These are phyloP conservation scores for Phytophthora pinifolia DNA, from an alignment of 352 stramenopile genomes.

Conservation along the genomic window DNA sequence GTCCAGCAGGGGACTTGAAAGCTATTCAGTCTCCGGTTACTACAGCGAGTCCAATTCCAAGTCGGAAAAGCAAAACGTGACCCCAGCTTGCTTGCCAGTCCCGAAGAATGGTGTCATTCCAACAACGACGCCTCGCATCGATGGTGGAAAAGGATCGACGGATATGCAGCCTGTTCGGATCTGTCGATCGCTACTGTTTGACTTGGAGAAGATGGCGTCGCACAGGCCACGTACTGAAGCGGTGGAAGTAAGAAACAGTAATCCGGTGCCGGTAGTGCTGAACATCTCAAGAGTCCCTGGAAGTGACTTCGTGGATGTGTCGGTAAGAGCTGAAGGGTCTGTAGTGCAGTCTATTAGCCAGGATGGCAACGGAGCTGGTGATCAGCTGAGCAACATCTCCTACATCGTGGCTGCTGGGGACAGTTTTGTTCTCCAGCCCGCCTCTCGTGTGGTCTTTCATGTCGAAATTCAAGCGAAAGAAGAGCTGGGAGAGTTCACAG, in stretches of 20 bases:
- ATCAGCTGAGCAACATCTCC: background rate
- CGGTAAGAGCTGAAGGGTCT: constrained; percentile 22
- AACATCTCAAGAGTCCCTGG: constrained; percentile 18
- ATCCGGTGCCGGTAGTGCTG: constrained; percentile 40
- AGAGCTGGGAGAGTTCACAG: constrained; percentile 25
- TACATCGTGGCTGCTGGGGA: constrained; percentile 13
- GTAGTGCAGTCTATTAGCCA: background rate
- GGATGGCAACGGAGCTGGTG: background rate
- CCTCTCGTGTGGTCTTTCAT: constrained; percentile 27
- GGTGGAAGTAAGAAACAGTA: constrained; percentile 50
- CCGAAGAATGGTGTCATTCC: constrained; percentile 16
- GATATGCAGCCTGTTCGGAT: constrained; percentile 21
- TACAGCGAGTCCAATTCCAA: constrained; percentile 2
- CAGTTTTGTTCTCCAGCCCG: constrained; percentile 32
- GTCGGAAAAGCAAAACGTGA: constrained; percentile 4
- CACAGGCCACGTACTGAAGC: constrained; percentile 27
- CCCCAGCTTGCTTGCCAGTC: constrained; percentile 14
- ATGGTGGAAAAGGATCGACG: constrained; percentile 11
- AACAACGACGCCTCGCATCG: constrained; percentile 11
- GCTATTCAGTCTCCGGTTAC: constrained; percentile 25
- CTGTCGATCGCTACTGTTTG: constrained; percentile 45
- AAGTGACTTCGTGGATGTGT: constrained; percentile 24
- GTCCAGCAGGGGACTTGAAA: constrained; percentile 29
- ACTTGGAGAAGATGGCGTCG: constrained; percentile 45
- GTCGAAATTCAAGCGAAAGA: constrained; percentile 30